Base-by-base conservation (phyloP, 2,329 filamentous ascomycete genomes). In the Colletotrichum lupini region DNA sequence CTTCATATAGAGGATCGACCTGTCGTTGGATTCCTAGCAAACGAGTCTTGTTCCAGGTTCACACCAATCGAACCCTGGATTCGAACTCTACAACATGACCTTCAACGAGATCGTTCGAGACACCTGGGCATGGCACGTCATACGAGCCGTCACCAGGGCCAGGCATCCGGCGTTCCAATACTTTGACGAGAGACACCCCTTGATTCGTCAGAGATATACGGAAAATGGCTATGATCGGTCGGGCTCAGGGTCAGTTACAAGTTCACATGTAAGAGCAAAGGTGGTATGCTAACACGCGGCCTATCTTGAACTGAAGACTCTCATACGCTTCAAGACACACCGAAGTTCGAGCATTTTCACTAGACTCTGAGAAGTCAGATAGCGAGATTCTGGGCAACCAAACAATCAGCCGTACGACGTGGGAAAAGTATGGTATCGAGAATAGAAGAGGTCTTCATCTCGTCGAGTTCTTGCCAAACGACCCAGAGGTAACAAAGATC, bases 381-480 rank as follows among this genome's bases (percentile, higher is more conserved):
- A 66, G 37, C 37, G 56, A 56, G 28, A 57, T 53, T 46, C 14
- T 14, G 6, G 16, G 7, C 22, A 58, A 56, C 19, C 67, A 73
- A 26, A 26, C 71, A 24, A 14, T 66, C 19, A 62, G 68, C 19
- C 28, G 42, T 19, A 56, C 71, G n/a, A 42, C 37, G 26, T 28
- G 58, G 59, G 71, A 73, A 37, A 73, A 71, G 24, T 56, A 60
- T 9, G 35, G 67, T 4, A 56, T 61, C 2, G 37, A 65, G 26
- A 65, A 26, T 14, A 49, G 42, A 12, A 65, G 14, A 6, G 46
- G 49, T 1, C 16, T 73, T 0, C 60, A 73, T 42, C 71, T 73
- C n/a, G 71, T 73, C 28, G 53, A 73, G n/a, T 73, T 73, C 32
- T 42, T 73, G 12, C 67, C 67, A 22, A 68, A 73, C 19, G 71